Conservation (phyloP, 2,329 filamentous ascomycete species). For the Colletotrichum sp. region DNA sequence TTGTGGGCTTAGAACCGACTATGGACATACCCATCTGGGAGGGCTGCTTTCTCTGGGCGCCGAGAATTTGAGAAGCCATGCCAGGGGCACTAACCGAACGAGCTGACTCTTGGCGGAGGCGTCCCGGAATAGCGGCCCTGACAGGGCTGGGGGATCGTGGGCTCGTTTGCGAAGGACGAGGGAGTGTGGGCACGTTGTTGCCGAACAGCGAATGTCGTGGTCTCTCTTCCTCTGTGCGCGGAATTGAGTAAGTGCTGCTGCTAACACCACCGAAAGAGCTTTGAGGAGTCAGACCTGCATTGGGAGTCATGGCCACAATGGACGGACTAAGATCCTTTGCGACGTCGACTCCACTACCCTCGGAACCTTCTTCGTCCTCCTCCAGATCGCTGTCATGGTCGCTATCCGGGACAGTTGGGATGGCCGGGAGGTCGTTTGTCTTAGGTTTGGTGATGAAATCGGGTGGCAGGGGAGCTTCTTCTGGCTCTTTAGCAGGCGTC, state of each 20-base stretch:
- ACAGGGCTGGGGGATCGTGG: conserved; percentile 77
- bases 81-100: conserved; percentile 66
- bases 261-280: conserved; percentile 60
- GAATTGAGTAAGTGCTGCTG: conserved; percentile 51
- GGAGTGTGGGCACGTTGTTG: conserved; percentile 58
- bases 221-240: conserved; percentile 48
- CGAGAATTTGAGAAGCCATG: conserved; percentile 59
- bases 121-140: conserved; percentile 59
- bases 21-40: conserved; percentile 42
- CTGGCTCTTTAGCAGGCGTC: conserved; percentile 25
- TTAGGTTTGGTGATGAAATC: conserved; percentile 30
- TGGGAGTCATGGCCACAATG: conserved; percentile 46
- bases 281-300: conserved; percentile 58
- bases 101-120: conserved; percentile 51
- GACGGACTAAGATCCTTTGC: conserved; percentile 65
- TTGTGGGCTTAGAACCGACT: conserved; percentile 38
- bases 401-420: conserved; percentile 18
- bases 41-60: conserved; percentile 38
- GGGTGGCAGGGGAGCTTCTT: conserved; percentile 46
- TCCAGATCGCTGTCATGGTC: conserved; percentile 30
- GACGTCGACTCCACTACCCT: conserved; percentile 68
- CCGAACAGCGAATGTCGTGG: conserved; percentile 55
- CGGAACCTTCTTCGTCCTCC: conserved; percentile 48
- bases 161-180: conserved; percentile 58
- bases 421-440: conserved; percentile 28